Evolutionary conservation across 2,329 filamentous ascomycete genomes (phyloP).

Genomic region (Verticillium longisporum): DNA sequence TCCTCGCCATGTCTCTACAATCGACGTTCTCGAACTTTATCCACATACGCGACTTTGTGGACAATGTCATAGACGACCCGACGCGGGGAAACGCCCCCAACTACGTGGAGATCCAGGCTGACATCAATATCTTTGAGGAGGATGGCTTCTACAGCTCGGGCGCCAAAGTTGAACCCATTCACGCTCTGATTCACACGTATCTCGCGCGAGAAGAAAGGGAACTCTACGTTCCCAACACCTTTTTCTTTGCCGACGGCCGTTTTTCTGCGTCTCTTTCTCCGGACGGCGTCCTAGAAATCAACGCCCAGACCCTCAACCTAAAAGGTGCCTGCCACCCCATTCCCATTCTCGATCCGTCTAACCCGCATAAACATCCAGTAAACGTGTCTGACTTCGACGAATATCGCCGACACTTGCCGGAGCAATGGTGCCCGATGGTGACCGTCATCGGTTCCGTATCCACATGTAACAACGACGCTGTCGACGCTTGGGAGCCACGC

Average conservation of each 20-base stretch:
- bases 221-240: not conserved
- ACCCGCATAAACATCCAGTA: not conserved
- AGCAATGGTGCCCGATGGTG: not conserved
- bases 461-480: not conserved
- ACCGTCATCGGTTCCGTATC: not conserved
- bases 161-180: not conserved
- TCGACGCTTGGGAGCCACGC: not conserved
- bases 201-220: not conserved
- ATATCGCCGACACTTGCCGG: not conserved
- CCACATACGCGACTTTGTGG: not conserved
- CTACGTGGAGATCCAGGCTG: not conserved
- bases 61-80: not conserved
- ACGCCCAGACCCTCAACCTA: not conserved
- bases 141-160: not conserved
- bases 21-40: not conserved
- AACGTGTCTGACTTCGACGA: not conserved
- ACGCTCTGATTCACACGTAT: not conserved
- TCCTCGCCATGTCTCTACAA: not conserved
- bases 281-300: not conserved
- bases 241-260: not conserved
- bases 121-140: not conserved
- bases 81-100: not conserved
- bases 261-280: not conserved
- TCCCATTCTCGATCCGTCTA: no score
- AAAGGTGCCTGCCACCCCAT: not conserved